Evolutionary conservation across 768 basidiomycete species (phyloP).

Genomic region (Cantharellus cinnabarinus): DNA sequence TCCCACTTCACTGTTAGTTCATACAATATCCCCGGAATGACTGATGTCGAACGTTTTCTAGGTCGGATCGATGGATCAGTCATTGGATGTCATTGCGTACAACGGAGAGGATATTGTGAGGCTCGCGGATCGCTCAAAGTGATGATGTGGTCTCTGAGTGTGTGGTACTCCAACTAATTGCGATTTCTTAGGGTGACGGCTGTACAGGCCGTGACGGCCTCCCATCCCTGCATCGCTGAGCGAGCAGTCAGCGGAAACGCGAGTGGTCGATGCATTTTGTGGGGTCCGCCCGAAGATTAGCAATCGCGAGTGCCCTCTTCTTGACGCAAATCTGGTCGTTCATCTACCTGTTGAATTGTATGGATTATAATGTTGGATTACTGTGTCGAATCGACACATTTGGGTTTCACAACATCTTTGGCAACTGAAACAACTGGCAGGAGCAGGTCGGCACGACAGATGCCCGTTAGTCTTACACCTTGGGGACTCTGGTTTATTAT

Average conservation of each 20-base stretch:
- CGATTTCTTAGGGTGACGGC: constrained; percentile 39
- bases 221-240: constrained; percentile 56
- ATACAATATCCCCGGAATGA: neutral
- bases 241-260: constrained; percentile 60
- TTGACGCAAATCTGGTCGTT: no score
- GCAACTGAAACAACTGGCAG: no score
- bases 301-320: no score
- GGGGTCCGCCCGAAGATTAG: constrained; percentile 29
- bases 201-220: constrained; percentile 78
- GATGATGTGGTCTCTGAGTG: neutral
- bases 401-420: no score
- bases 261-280: constrained; percentile 60
- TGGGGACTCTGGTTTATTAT: no score
- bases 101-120: constrained; percentile 57
- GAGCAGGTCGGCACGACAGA: no score
- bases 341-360: no score
- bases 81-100: constrained; percentile 50
- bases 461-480: no score
- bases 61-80: constrained; percentile 67
- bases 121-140: constrained; percentile 39
- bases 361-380: no score
- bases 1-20: constrained; percentile 60
- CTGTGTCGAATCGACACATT: no score
- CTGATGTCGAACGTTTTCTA: constrained; percentile 12
- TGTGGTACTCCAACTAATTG: neutral